Evolutionary conservation across 345 rosid species (phyloP).

Genomic region (Euphorbia tirucalli): DNA sequence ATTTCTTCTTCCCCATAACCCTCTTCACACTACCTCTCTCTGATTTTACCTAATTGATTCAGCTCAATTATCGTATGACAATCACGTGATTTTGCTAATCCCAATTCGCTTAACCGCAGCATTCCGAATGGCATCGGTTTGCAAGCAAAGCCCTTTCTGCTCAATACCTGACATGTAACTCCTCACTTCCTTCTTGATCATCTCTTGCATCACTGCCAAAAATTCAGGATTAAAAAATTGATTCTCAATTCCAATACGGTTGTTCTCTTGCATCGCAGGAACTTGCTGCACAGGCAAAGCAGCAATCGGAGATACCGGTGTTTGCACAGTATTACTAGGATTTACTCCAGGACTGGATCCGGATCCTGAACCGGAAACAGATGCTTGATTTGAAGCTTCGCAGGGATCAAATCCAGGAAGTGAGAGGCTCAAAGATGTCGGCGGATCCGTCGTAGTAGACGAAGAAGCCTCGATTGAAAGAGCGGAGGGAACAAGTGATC

Average conservation of each 20-base stretch:
- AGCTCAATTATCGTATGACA: not conserved
- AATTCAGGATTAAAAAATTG: slow-evolving; percentile 65
- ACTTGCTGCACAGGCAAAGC: slow-evolving; percentile 4
- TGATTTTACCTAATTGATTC: not conserved
- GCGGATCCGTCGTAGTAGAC: slow-evolving; percentile 43
- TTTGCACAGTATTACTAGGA: not conserved
- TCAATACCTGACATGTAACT: slow-evolving; percentile 61
- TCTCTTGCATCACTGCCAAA: slow-evolving; percentile 64
- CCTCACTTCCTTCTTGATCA: slow-evolving; percentile 70
- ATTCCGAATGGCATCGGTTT: slow-evolving; percentile 50
- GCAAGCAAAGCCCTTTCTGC: slow-evolving; percentile 45
- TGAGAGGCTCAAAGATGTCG: slow-evolving; percentile 58
- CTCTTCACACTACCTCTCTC: not conserved
- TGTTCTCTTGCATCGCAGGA: not conserved
- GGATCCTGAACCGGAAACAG: slow-evolving; percentile 22
- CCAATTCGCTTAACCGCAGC: slow-evolving; percentile 70
- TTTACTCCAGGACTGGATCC: slow-evolving; percentile 5
- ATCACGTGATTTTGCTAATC: slow-evolving; percentile 47
- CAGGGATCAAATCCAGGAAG: slow-evolving; percentile 55
- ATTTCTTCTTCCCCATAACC: not conserved
- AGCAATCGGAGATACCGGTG: not conserved
- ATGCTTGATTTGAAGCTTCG: slow-evolving; percentile 24
- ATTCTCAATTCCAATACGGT: slow-evolving; percentile 31
- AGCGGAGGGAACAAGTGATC: slow-evolving; percentile 34
- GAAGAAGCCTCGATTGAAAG: slow-evolving; percentile 36